Percentiles rank a stretch among this genome's conserved stretches.
These are phyloP conservation scores for Verticillium dahliae DNA, from an alignment of 2,329 filamentous ascomycete genomes.

Conservation along the genomic window DNA sequence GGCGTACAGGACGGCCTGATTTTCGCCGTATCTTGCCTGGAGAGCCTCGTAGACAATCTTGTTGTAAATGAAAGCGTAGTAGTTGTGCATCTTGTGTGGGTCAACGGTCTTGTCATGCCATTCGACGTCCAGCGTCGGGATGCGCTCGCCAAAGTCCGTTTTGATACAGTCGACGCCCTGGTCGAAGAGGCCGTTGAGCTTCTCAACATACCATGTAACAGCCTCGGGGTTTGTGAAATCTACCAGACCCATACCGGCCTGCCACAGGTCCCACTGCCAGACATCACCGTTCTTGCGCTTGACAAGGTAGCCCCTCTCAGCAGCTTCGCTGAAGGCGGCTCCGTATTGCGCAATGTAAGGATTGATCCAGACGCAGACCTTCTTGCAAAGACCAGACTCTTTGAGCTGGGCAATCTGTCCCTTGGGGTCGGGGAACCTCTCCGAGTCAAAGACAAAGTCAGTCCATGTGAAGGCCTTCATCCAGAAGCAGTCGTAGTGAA, in stretches of 20 bases:
- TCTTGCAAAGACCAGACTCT: slow-evolving; percentile 50
- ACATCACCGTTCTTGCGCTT: slow-evolving; percentile 63
- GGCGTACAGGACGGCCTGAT: slow-evolving; percentile 59
- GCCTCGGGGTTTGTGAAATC: slow-evolving; percentile 70
- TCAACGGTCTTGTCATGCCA: slow-evolving; percentile 56
- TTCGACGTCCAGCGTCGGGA: slow-evolving; percentile 57
- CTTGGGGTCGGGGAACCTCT: slow-evolving; percentile 62
- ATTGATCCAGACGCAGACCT: slow-evolving; percentile 72
- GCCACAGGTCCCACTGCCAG: slow-evolving; percentile 74
- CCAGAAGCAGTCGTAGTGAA: slow-evolving; percentile 76
- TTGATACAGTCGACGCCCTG: slow-evolving; percentile 67
- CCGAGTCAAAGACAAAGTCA: slow-evolving; percentile 64
- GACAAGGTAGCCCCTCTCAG: slow-evolving; percentile 61
- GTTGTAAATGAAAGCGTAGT: slow-evolving; percentile 70
- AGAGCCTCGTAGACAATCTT: slow-evolving; percentile 61
- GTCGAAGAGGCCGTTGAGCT: slow-evolving; percentile 59
- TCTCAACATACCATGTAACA: slow-evolving; percentile 55
- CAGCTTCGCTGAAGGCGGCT: slow-evolving; percentile 57
- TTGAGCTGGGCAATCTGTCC: slow-evolving; percentile 60
- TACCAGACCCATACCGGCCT: slow-evolving; percentile 68
- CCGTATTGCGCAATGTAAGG: slow-evolving; percentile 67
- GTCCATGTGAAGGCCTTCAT: slow-evolving; percentile 71
- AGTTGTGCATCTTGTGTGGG: slow-evolving; percentile 67
- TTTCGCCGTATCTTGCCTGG: slow-evolving; percentile 41
- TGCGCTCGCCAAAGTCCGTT: slow-evolving; percentile 70